These are phyloP conservation scores for Heterobasidion annosum DNA, from an alignment of 1,284 basidiomycete species.

Conservation along the genomic window DNA sequence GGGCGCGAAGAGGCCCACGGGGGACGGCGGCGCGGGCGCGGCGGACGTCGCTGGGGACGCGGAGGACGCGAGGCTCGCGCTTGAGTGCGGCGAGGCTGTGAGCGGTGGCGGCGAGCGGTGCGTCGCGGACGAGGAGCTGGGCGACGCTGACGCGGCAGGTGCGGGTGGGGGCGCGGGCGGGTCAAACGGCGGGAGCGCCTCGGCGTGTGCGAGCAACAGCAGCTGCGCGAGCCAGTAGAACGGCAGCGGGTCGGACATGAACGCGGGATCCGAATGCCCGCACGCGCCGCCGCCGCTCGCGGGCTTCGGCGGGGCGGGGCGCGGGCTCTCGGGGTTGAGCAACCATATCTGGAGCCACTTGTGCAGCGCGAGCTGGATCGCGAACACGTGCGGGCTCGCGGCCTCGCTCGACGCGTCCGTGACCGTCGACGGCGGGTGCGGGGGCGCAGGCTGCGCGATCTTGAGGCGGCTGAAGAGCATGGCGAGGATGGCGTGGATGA, in stretches of 20 bases:
- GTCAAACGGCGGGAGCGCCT: conserved; percentile 33
- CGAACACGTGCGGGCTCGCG: conserved; percentile 18
- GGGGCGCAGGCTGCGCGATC: conserved; percentile 3
- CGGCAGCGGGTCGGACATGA: conserved; percentile 39
- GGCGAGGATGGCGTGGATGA: conserved; percentile 47
- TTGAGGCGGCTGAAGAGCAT: conserved; percentile 20
- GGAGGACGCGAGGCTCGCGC: background rate
- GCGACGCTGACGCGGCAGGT: background rate
- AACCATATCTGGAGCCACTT: conserved; percentile 53
- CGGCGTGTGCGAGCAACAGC: conserved; percentile 41
- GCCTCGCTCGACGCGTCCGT: background rate
- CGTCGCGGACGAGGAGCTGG: background rate
- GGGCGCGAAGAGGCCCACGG: conserved; percentile 1
- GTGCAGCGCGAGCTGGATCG: conserved; percentile 42
- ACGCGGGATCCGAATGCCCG: conserved; percentile 25
- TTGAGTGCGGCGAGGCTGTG: background rate
- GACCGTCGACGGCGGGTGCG: background rate
- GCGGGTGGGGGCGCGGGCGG: background rate
- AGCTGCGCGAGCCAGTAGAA: conserved; percentile 59
- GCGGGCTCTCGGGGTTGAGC: conserved; percentile 33
- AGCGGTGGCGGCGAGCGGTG: background rate
- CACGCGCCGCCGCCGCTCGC: background rate
- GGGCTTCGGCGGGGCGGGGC: background rate
- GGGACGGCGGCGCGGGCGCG: background rate
- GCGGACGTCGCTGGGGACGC: background rate